Evolutionary conservation across 495 filamentous ascomycete genomes (phyloP).

Genomic region (Podospora pseudoanserina): DNA sequence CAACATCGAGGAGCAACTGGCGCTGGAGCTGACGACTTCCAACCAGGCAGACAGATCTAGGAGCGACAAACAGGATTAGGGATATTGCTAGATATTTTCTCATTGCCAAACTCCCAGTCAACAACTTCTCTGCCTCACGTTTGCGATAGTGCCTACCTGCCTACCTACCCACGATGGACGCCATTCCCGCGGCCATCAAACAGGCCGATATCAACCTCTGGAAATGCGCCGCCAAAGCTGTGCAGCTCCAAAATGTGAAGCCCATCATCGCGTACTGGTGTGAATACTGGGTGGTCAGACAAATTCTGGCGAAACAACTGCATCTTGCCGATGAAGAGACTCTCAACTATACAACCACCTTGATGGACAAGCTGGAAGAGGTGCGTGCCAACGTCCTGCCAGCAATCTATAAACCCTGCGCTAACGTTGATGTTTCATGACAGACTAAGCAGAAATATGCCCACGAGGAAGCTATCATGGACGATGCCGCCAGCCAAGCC

Average conservation of each 20-base stretch:
- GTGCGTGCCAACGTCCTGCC: constrained; percentile 39
- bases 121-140: background rate
- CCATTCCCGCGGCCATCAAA: constrained; percentile 70
- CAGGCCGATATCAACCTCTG: constrained; percentile 67
- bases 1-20: background rate
- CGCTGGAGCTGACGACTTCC: background rate
- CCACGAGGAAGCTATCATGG: constrained; percentile 62
- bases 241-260: constrained; percentile 78
- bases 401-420: background rate
- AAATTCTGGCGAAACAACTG: constrained; percentile 75
- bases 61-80: background rate
- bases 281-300: constrained; percentile 93
- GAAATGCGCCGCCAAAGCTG: constrained; percentile 71
- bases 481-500: constrained; percentile 79
- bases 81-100: background rate
- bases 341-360: constrained; percentile 67
- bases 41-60: background rate
- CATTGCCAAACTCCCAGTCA: background rate
- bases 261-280: constrained; percentile 93
- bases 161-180: constrained; percentile 36
- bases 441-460: constrained; percentile 62
- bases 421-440: background rate
- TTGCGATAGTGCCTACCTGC: constrained; percentile 50
- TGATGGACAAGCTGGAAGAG: constrained; percentile 91
- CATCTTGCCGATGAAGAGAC: constrained; percentile 73